These are phyloP conservation scores for Fusarium lyarnte DNA, from an alignment of 2,329 filamentous ascomycete species.

Conservation along the genomic window DNA sequence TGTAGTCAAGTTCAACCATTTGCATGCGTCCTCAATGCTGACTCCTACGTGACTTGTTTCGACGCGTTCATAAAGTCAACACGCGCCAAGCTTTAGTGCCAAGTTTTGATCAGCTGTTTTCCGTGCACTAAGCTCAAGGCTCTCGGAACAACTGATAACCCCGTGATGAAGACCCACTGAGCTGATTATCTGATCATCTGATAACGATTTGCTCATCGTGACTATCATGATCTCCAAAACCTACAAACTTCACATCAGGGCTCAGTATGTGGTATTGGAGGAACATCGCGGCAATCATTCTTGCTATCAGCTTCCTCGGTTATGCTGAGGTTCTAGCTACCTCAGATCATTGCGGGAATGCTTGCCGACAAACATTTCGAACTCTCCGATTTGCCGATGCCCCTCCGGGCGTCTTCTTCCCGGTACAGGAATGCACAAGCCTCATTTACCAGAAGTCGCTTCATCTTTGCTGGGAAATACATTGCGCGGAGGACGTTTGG, in stretches of 20 bases:
- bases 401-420: slow-evolving; percentile 1
- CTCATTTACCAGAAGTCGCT: background rate
- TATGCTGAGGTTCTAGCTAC: fast-evolving
- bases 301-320: fast-evolving
- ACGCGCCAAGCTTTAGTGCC: background rate
- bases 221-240: background rate
- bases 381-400: slow-evolving; percentile 12
- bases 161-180: slow-evolving; percentile 17
- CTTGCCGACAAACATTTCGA: slow-evolving; percentile 17
- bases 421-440: slow-evolving; percentile 1
- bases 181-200: slow-evolving; percentile 21
- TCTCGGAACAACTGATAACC: background rate
- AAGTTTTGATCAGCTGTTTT: background rate
- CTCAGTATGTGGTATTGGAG: background rate
- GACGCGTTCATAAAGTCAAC: too few species aligned
- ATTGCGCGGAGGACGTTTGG: background rate
- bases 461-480: slow-evolving; percentile 2
- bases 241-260: background rate
- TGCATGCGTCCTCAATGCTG: background rate
- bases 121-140: background rate
- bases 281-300: fast-evolving
- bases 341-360: background rate
- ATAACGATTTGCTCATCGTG: background rate
- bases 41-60: background rate
- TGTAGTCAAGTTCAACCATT: background rate